A percentile compares a stretch with the other conserved stretches of the same genome.
Conservation (phyloP, 2,329 filamentous ascomycete species). For the Fusarium sp. region DNA sequence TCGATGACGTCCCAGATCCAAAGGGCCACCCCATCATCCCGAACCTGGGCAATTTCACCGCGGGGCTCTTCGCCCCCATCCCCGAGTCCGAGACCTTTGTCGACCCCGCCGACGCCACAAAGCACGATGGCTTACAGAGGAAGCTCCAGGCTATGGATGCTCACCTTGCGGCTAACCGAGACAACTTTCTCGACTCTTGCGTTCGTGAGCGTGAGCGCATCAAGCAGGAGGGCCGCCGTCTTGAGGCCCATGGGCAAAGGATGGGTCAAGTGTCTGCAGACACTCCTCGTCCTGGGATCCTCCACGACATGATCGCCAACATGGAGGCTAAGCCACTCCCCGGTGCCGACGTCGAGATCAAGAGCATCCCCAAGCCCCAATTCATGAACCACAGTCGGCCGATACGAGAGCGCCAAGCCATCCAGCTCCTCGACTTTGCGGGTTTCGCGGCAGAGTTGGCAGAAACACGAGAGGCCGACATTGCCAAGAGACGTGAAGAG, state of each 20-base stretch:
- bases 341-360: constrained; percentile 11
- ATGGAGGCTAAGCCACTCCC: constrained; percentile 41
- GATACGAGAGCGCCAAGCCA: constrained; percentile 39
- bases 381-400: constrained; percentile 29
- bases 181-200: constrained; percentile 47
- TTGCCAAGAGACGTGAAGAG: constrained; percentile 13
- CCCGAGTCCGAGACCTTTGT: constrained; percentile 8
- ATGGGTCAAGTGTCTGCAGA: background rate
- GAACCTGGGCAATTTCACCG: constrained; percentile 4
- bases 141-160: constrained; percentile 39
- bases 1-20: constrained; percentile 18
- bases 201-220: constrained; percentile 50
- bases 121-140: constrained; percentile 32
- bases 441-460: constrained; percentile 34
- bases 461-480: constrained; percentile 41
- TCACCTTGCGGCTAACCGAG: constrained; percentile 45
- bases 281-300: constrained; percentile 2
- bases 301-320: constrained; percentile 45
- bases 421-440: constrained; percentile 37
- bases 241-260: constrained; percentile 22
- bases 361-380: constrained; percentile 27
- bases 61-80: constrained; percentile 51
- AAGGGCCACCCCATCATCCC: constrained; percentile 27
- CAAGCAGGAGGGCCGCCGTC: constrained; percentile 33
- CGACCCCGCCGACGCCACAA: constrained; percentile 11